A percentile compares a stretch with the other conserved stretches of the same genome.
Evolutionary conservation across 495 filamentous ascomycete genomes (phyloP).

Genomic region (Oleoguttula mirabilis): DNA sequence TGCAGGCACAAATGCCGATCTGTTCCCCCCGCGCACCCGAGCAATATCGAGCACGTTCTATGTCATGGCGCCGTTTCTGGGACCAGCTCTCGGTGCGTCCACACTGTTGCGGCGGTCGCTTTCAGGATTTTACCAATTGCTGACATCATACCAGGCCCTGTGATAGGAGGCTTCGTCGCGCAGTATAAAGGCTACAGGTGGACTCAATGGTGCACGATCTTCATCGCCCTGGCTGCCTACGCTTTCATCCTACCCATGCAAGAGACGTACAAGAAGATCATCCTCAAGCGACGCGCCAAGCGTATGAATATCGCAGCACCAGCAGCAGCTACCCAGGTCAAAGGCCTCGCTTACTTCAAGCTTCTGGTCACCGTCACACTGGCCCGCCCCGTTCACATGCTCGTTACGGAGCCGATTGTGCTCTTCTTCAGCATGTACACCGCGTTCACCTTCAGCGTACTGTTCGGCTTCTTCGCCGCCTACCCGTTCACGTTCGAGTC

Average conservation of each 20-base stretch:
- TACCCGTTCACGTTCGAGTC: slow-evolving; percentile 41
- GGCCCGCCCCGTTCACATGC: slow-evolving; percentile 29
- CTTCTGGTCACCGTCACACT: slow-evolving; percentile 28
- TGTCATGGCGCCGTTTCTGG: slow-evolving; percentile 46
- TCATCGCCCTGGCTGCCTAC: slow-evolving; percentile 25
- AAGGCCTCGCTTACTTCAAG: slow-evolving; percentile 20
- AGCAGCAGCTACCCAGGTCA: slow-evolving; percentile 17
- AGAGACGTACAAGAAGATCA: slow-evolving; percentile 29
- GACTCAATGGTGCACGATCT: slow-evolving; percentile 32
- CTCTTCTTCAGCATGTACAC: slow-evolving; percentile 41
- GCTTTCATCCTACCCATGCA: slow-evolving; percentile 26
- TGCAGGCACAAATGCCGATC: slow-evolving; percentile 43
- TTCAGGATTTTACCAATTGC: too few relatives aligned
- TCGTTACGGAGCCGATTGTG: slow-evolving; percentile 38
- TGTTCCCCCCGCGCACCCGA: slow-evolving; percentile 36
- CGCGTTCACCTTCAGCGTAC: slow-evolving; percentile 39
- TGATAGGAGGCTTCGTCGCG: slow-evolving; percentile 35
- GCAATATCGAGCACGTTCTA: slow-evolving; percentile 38
- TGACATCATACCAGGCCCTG: slow-evolving; percentile 34
- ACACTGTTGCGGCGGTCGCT: too few relatives aligned
- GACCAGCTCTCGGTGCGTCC: slow-evolving; percentile 40
- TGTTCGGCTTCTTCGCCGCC: slow-evolving; percentile 45
- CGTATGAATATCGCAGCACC: slow-evolving; percentile 19
- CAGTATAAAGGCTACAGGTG: slow-evolving; percentile 29
- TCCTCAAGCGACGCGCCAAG: slow-evolving; percentile 28